Evolutionary conservation across 371 early-diverging fungal genomes (phyloP).

Genomic region (Dinochytrium kinnereticum): DNA sequence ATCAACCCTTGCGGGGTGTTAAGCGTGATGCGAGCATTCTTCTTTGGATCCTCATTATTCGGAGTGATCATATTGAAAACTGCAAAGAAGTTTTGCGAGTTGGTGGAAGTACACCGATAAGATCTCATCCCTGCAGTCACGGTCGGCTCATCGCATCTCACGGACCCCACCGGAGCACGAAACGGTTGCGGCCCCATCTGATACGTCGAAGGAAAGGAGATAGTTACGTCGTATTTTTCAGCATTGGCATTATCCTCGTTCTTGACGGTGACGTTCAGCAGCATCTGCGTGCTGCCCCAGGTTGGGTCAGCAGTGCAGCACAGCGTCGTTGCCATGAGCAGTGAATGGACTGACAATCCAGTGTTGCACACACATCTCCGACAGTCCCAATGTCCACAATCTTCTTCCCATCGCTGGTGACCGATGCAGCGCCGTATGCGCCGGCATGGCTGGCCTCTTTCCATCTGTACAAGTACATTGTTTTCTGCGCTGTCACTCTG

Average conservation of each 20-base stretch:
- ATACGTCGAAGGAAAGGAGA: slow-evolving; percentile 22
- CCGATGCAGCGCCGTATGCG: slow-evolving; percentile 12
- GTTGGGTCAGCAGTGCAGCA: slow-evolving; percentile 22
- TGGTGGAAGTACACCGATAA: background rate
- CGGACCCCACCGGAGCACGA: slow-evolving; percentile 25
- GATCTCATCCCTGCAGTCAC: background rate
- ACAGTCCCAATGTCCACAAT: background rate
- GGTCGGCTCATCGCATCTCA: slow-evolving; percentile 17
- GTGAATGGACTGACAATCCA: background rate
- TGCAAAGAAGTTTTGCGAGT: background rate
- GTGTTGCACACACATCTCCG: background rate
- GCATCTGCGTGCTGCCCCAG: slow-evolving; percentile 2
- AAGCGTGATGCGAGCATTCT: background rate
- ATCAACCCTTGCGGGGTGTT: background rate
- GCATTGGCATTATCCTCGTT: background rate
- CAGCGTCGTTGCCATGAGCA: background rate
- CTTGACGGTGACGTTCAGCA: slow-evolving; percentile 18
- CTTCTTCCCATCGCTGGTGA: slow-evolving; percentile 16
- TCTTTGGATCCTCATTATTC: background rate
- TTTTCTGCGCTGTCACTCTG: slow-evolving; percentile 17
- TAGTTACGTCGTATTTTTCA: slow-evolving; percentile 6
- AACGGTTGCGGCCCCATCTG: slow-evolving; percentile 26
- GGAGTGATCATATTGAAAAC: slow-evolving; percentile 22
- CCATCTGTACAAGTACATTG: slow-evolving; percentile 11
- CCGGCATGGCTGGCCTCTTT: slow-evolving; percentile 35